Evolutionary conservation across 768 basidiomycete species (phyloP).

Genomic region (Pulveroboletus sp.): DNA sequence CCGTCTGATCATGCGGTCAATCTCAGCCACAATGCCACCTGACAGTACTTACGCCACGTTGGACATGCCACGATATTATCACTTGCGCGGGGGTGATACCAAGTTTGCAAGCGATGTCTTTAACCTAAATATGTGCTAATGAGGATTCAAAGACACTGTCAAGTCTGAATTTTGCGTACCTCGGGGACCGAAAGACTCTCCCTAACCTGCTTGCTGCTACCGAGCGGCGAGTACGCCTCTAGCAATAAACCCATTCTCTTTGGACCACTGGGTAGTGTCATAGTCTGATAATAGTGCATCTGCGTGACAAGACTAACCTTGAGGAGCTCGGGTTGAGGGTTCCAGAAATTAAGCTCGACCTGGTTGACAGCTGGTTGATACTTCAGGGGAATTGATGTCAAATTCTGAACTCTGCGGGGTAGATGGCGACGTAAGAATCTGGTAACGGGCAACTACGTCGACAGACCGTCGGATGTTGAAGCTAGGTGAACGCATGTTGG

Average conservation of each 20-base stretch:
- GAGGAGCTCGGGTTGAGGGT: conserved; percentile 73
- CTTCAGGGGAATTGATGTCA: conserved; percentile 57
- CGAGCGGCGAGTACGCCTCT: conserved; percentile 76
- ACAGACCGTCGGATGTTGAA: conserved; percentile 54
- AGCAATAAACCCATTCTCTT: conserved; percentile 58
- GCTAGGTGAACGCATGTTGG: conserved; percentile 23
- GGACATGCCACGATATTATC: conserved; percentile 71
- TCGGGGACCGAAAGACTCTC: conserved; percentile 55
- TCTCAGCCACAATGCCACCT: not conserved
- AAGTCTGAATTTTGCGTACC: conserved; percentile 25
- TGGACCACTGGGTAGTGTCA: conserved; percentile 50
- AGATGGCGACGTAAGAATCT: not conserved
- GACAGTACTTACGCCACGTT: conserved; percentile 54
- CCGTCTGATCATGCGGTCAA: conserved; percentile 38
- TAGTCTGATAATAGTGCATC: not conserved
- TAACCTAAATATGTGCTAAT: conserved; percentile 34
- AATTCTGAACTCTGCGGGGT: conserved; percentile 46
- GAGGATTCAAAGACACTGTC: not conserved
- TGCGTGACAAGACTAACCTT: conserved; percentile 36
- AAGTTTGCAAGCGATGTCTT: conserved; percentile 54
- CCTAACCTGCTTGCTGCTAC: conserved; percentile 54
- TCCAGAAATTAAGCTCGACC: conserved; percentile 73
- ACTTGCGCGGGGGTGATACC: conserved; percentile 73
- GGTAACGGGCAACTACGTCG: not conserved
- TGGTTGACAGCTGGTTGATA: conserved; percentile 69